Evolutionary conservation across 2,329 filamentous ascomycete species (phyloP).

Genomic region (Xylaria sp.): DNA sequence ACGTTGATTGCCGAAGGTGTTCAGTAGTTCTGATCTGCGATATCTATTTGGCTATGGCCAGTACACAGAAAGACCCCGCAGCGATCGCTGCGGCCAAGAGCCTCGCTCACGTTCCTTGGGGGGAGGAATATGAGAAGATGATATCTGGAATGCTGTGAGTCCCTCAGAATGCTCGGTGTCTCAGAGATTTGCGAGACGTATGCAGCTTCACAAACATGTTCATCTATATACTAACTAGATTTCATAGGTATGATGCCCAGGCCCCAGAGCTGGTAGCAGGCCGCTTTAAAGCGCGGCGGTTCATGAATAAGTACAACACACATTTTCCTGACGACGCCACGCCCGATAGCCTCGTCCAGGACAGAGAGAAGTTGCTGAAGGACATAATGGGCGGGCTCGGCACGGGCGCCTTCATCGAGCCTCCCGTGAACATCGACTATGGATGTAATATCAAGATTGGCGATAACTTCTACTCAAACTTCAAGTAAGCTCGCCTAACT

Average conservation of each 20-base stretch:
- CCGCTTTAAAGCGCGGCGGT: constrained; percentile 64
- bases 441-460: constrained; percentile 73
- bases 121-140: constrained; percentile 72
- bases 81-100: constrained; percentile 29
- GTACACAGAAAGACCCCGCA: constrained; percentile 33
- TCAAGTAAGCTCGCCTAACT: constrained; percentile 54
- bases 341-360: constrained; percentile 52
- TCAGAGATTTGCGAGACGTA: background rate
- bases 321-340: constrained; percentile 63
- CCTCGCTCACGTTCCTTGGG: constrained; percentile 31
- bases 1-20: background rate
- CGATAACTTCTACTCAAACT: constrained; percentile 72
- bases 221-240: background rate
- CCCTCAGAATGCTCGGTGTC: background rate
- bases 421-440: constrained; percentile 72
- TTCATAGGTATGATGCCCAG: constrained; percentile 61
- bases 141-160: constrained; percentile 70
- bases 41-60: constrained; percentile 27
- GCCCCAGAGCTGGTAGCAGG: constrained; percentile 60
- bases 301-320: constrained; percentile 69
- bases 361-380: constrained; percentile 59
- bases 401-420: constrained; percentile 67
- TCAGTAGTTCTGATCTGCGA: background rate
- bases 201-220: background rate
- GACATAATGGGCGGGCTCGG: constrained; percentile 63